Conservation (phyloP, 331 rosid genomes). For the Pyrus hybrid region DNA sequence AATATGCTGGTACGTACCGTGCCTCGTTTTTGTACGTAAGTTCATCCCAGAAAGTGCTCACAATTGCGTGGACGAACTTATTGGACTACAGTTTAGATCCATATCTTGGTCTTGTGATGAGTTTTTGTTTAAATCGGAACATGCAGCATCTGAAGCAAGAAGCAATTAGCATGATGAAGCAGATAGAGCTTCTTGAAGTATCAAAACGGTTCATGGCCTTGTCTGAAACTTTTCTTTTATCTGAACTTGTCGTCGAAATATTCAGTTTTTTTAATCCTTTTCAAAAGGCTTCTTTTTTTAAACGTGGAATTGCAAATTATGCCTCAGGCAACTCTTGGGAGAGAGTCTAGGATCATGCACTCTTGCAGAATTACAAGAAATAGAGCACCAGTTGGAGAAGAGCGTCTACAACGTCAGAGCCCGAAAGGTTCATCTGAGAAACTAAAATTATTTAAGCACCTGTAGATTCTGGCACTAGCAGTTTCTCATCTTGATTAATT, state of each 20-base stretch:
- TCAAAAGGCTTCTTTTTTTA: not conserved
- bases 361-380: conserved; percentile 52
- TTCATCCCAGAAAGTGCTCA: not conserved
- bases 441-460: not conserved
- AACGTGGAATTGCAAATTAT: conserved; percentile 8
- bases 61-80: not conserved
- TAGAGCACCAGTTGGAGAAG: conserved; percentile 66
- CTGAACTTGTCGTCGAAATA: not conserved
- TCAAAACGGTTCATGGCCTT: conserved; percentile 55
- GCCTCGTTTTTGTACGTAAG: not conserved
- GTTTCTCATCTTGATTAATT: not conserved
- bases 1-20: conserved; percentile 39
- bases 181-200: conserved; percentile 64
- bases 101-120: not conserved
- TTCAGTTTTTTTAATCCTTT: not conserved
- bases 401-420: conserved; percentile 53
- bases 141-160: conserved; percentile 65
- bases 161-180: conserved; percentile 55
- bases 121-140: not conserved
- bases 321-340: conserved; percentile 62
- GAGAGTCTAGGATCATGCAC: conserved; percentile 58
- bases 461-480: not conserved
- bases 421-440: conserved; percentile 53
- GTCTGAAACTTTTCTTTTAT: conserved; percentile 4
- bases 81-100: not conserved